Evolutionary conservation across 106 monocot species (phyloP), one percentile per base, ranked within the genome.

Genomic region (Allium cepa): DNA sequence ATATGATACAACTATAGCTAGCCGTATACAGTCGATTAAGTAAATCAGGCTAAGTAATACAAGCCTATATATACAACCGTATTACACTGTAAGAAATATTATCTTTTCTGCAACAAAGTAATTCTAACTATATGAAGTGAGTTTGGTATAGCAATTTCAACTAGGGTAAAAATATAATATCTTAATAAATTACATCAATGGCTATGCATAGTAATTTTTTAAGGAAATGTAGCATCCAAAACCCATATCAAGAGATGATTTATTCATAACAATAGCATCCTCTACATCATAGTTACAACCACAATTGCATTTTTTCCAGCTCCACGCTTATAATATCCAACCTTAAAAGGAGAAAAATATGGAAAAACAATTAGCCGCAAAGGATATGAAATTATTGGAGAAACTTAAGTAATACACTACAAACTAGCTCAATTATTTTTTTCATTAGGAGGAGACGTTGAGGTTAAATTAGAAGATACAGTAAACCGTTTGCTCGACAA

Each of bases 281-380:
- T 97, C 97, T 46, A 97, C 92, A 73, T 97, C 97, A 73, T 97
- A 97, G 11, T 97, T 17, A 97, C 97, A 72, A 92, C 97, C 67
- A 97, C 97, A 80, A 89, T 92, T 27, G 97, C 97, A 89, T 97
- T 97, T 74, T 97, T 88, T 18, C 97, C 97, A 62, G 92, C 97
- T 60, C 97, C 92, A 73, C 89, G 92, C 69, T 92, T 92, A 77
- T 97, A 92, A 79, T 80, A 97, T 26, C 87, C 92, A 67, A 97
- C 80, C 91, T 90, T 76, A 47, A 79, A 62, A 49, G 53, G n/a
- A n/a, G n/a, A n/a, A n/a, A n/a, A 64, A n/a, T 28, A n/a, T n/a
- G n/a, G n/a, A n/a, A n/a, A 56, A 50, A n/a, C 62, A 17, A 46
- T 66, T 52, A 65, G 47, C 17, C 5, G 9, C 11, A 53, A 26